These are phyloP conservation scores for Pleurotus cornucopiae DNA, from an alignment of 768 basidiomycete species.

Conservation along the genomic window DNA sequence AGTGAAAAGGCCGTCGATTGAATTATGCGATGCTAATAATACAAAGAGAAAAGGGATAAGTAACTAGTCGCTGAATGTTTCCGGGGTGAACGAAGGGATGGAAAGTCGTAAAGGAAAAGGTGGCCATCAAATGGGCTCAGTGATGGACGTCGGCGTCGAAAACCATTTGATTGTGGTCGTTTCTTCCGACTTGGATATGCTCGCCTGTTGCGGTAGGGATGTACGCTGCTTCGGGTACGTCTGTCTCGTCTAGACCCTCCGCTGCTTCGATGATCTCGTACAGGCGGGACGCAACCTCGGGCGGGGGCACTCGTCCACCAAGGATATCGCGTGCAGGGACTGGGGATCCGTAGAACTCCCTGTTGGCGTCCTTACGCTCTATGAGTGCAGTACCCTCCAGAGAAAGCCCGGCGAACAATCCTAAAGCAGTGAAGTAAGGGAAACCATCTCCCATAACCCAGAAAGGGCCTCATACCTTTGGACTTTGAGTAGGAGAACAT, in stretches of 20 bases:
- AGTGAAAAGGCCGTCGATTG: no score
- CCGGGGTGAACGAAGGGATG: no score
- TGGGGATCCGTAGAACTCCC: slow-evolving; percentile 91
- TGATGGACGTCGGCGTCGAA: slow-evolving; percentile 62
- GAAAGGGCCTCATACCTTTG: slow-evolving; percentile 57
- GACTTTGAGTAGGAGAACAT: slow-evolving; percentile 98
- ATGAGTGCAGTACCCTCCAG: slow-evolving; percentile 93
- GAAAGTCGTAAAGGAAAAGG: no score
- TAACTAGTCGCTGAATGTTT: no score
- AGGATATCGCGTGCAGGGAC: slow-evolving; percentile 90
- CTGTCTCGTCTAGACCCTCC: slow-evolving; percentile 85
- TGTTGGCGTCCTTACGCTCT: slow-evolving; percentile 94
- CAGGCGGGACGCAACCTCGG: slow-evolving; percentile 86
- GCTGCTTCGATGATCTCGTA: slow-evolving; percentile 98
- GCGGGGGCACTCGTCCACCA: slow-evolving; percentile 92
- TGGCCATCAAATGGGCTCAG: not conserved
- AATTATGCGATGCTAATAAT: no score
- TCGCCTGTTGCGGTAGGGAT: slow-evolving; percentile 65
- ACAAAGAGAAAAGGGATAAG: no score
- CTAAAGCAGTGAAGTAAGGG: slow-evolving; percentile 32
- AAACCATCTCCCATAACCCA: not conserved
- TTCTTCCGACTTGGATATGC: slow-evolving; percentile 43
- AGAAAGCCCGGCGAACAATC: slow-evolving; percentile 91
- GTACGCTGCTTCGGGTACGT: slow-evolving; percentile 75
- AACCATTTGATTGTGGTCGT: slow-evolving; percentile 49